Base-by-base conservation (phyloP, 2,329 filamentous ascomycete genomes). In the Chaetomium sp. region DNA sequence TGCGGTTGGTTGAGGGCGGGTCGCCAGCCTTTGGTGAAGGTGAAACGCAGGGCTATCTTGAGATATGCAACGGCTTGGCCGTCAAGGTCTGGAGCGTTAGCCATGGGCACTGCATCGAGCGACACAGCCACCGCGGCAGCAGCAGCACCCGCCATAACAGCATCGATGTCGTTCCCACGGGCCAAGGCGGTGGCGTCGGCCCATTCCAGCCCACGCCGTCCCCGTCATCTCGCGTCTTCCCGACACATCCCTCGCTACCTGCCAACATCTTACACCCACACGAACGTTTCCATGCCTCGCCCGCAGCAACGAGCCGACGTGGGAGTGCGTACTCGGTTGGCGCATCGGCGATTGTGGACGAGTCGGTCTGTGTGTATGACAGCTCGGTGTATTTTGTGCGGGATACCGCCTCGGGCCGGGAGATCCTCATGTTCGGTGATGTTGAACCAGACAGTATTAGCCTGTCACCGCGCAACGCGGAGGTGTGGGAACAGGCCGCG, bases 321-420 rank as follows among this genome's bases (percentile, higher is more conserved):
- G 44, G 50, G 19, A 57, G 53, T 53, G 57, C 60, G 4, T 53
- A 57, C n/a, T 58, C 62, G 0, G 50, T 38, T 8, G 38, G n/a
- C 19, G 19, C 19, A 27, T 27, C 19, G 6, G 12, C 45, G 41
- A 10, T 61, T 10, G 43, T 65, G 66, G 40, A 68, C 70, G 79
- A 84, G 54, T 74, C 72, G 14, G 66, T 79, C 37, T 91, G 86
- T 63, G 87, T 91, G 1, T 87, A 89, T 58, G 90, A 96, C 68
- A 95, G 89, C 60, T 94, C 91, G 14, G 92, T 90, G 0, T 97
- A 91, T 71, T 97, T 99, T 70, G 88, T 99, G 61, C 87, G 89
- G 40, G 88, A 94, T 57, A 76, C 86, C 37, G 68, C 74, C 0
- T 87, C 84, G 0, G 80, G 82, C 1, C 80, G 80, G 36, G 92